These are phyloP conservation scores for Phialophora macrospora DNA, from an alignment of 2,329 filamentous ascomycete genomes.

Conservation along the genomic window DNA sequence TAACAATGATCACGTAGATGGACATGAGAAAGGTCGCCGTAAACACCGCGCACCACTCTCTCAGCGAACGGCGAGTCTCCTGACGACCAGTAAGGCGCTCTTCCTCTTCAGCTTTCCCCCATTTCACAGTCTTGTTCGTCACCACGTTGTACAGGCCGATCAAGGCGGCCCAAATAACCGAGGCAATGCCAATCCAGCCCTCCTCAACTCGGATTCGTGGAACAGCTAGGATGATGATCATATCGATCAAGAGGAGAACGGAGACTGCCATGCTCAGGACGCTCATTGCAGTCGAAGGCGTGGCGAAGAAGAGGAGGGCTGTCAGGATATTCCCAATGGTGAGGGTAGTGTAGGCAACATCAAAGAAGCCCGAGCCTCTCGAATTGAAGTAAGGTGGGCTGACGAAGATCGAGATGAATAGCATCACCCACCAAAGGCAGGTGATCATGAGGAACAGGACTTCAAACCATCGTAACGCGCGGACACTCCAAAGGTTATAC, in stretches of 20 bases:
- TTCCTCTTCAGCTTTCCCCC: constrained; percentile 92
- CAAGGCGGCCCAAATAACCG: constrained; percentile 79
- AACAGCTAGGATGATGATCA: constrained; percentile 79
- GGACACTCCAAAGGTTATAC: constrained; percentile 92
- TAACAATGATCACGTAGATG: constrained; percentile 66
- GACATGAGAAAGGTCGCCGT: constrained; percentile 73
- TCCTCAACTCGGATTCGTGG: constrained; percentile 78
- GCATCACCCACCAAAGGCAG: constrained; percentile 89
- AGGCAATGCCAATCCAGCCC: constrained; percentile 86
- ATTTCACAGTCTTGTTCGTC: constrained; percentile 81
- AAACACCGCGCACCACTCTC: constrained; percentile 83
- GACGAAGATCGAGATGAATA: constrained; percentile 88
- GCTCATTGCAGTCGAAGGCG: constrained; percentile 78
- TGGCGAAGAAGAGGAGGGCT: constrained; percentile 82
- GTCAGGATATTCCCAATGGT: constrained; percentile 76
- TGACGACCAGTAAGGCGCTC: constrained; percentile 86
- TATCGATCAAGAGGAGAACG: constrained; percentile 70
- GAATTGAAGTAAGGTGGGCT: constrained; percentile 85
- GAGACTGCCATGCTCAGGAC: constrained; percentile 72
- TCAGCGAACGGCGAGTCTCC: constrained; percentile 79
- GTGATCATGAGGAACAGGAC: constrained; percentile 74
- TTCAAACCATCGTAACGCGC: constrained; percentile 77
- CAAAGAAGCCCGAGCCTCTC: constrained; percentile 89
- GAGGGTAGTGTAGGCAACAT: constrained; percentile 81
- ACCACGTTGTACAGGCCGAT: constrained; percentile 79